Conservation (phyloP, 345 rosid genomes). For the Camelina laxa region DNA sequence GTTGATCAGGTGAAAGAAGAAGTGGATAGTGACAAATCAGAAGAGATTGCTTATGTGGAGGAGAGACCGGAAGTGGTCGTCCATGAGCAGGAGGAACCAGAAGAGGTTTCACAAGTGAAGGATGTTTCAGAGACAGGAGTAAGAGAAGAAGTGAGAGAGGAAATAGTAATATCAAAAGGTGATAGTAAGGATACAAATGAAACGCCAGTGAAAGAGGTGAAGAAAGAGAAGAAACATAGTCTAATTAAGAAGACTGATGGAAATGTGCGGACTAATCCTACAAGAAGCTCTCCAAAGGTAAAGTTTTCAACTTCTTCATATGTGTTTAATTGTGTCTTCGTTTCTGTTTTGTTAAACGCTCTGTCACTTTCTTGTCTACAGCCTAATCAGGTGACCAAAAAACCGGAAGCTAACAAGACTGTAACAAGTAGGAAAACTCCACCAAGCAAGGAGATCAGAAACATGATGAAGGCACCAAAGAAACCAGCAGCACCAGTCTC, state of each 20-base stretch:
- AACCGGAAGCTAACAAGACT: slow-evolving; percentile 27
- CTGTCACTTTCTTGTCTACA: slow-evolving; percentile 31
- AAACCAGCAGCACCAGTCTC: slow-evolving; percentile 47
- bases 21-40: slow-evolving; percentile 39
- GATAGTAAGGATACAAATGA: slow-evolving; percentile 40
- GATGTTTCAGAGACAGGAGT: slow-evolving; percentile 31
- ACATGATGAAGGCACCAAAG: slow-evolving; percentile 35
- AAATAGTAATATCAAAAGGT: slow-evolving; percentile 12
- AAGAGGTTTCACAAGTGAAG: slow-evolving; percentile 18
- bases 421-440: slow-evolving; percentile 43
- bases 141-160: slow-evolving; percentile 39
- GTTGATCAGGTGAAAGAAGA: slow-evolving; percentile 50
- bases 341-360: not conserved
- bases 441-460: slow-evolving; percentile 42
- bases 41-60: slow-evolving; percentile 44
- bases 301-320: slow-evolving; percentile 14
- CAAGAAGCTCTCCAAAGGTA: slow-evolving; percentile 62
- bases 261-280: slow-evolving; percentile 46
- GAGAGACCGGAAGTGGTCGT: slow-evolving; percentile 8
- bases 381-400: slow-evolving; percentile 49
- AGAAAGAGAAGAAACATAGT: slow-evolving; percentile 41
- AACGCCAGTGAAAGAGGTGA: slow-evolving; percentile 35
- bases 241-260: slow-evolving; percentile 40
- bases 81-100: slow-evolving; percentile 21
- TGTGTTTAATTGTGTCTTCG: slow-evolving; percentile 8